These are phyloP conservation scores for Curvularia spicifera DNA, from an alignment of 2,329 filamentous ascomycete genomes.

Conservation along the genomic window DNA sequence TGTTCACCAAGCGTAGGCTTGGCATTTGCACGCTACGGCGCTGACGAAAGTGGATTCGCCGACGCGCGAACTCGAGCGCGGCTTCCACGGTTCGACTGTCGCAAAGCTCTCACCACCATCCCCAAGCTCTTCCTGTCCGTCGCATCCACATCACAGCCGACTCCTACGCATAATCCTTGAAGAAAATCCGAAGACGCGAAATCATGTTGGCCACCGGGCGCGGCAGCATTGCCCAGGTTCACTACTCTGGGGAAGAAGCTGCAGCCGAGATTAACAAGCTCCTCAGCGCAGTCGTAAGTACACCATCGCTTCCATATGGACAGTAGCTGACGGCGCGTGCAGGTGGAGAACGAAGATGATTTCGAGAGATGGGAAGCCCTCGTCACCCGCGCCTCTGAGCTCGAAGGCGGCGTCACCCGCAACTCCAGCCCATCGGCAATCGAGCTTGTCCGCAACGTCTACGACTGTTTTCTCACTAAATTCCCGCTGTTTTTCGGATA, in stretches of 20 bases:
- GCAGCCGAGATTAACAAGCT: slow-evolving; percentile 74
- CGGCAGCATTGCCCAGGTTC: slow-evolving; percentile 39
- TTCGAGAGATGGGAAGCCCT: slow-evolving; percentile 96
- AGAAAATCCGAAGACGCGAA: slow-evolving; percentile 11
- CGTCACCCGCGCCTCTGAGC: slow-evolving; percentile 77
- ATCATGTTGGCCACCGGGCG: slow-evolving; percentile 40
- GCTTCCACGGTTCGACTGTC: slow-evolving; percentile 16
- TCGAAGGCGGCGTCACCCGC: slow-evolving; percentile 92
- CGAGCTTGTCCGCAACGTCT: slow-evolving; percentile 81
- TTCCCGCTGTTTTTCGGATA: slow-evolving; percentile 97
- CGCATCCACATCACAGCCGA: slow-evolving; percentile 16
- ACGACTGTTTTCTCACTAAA: slow-evolving; percentile 91
- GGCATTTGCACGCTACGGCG: slow-evolving; percentile 12
- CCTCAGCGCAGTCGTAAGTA: slow-evolving; percentile 75
- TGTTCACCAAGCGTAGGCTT: slow-evolving; percentile 7
- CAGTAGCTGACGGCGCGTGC: slow-evolving; percentile 23
- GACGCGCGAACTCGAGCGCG: slow-evolving; percentile 20
- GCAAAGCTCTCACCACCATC: slow-evolving; percentile 22
- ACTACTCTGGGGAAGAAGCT: slow-evolving; percentile 45
- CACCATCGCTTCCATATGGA: neutral
- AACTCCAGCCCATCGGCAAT: slow-evolving; percentile 97
- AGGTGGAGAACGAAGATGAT: slow-evolving; percentile 79
- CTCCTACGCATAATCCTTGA: slow-evolving; percentile 5
- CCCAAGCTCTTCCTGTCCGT: slow-evolving; percentile 12
- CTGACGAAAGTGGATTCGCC: slow-evolving; percentile 22